phyloP scores from a whole-genome alignment of 2,329 filamentous ascomycete species.

The Annulohypoxylon truncatum region DNA sequence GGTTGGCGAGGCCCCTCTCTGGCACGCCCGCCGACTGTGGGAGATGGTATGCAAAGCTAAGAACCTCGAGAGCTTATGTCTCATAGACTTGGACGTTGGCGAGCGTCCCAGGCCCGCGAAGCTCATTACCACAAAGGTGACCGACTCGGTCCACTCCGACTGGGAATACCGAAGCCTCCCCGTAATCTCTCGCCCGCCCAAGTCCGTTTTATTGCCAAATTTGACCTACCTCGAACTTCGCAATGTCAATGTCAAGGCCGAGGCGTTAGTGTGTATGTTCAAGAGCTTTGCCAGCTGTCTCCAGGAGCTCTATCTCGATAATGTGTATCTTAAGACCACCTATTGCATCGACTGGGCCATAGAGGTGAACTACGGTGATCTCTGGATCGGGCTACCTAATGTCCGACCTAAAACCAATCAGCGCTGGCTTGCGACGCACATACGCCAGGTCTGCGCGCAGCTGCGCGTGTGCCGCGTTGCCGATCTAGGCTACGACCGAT shows the following conservation, averaged over 20 bases:
- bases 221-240: slow-evolving; percentile 59
- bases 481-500: slow-evolving; percentile 58
- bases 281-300: slow-evolving; percentile 55
- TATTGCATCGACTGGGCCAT: slow-evolving; percentile 51
- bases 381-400: slow-evolving; percentile 62
- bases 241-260: slow-evolving; percentile 54
- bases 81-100: slow-evolving; percentile 59
- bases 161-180: slow-evolving; percentile 57
- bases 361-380: slow-evolving; percentile 49
- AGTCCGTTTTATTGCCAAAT: slow-evolving; percentile 51
- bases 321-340: slow-evolving; percentile 58
- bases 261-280: slow-evolving; percentile 51
- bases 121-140: background rate
- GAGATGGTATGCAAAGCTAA: slow-evolving; percentile 60
- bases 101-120: slow-evolving; percentile 31
- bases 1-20: slow-evolving; percentile 49
- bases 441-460: slow-evolving; percentile 52
- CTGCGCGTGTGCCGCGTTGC: slow-evolving; percentile 58
- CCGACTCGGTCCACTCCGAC: slow-evolving; percentile 41
- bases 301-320: slow-evolving; percentile 59
- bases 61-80: slow-evolving; percentile 59
- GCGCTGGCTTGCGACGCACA: slow-evolving; percentile 57
- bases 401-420: slow-evolving; percentile 52
- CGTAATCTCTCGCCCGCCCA: slow-evolving; percentile 46
- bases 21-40: slow-evolving; percentile 61